Percentiles rank a stretch among this genome's conserved stretches.
These are phyloP conservation scores for Caryopteris hybrid DNA, from an alignment of 305 asterid species.

Conservation along the genomic window DNA sequence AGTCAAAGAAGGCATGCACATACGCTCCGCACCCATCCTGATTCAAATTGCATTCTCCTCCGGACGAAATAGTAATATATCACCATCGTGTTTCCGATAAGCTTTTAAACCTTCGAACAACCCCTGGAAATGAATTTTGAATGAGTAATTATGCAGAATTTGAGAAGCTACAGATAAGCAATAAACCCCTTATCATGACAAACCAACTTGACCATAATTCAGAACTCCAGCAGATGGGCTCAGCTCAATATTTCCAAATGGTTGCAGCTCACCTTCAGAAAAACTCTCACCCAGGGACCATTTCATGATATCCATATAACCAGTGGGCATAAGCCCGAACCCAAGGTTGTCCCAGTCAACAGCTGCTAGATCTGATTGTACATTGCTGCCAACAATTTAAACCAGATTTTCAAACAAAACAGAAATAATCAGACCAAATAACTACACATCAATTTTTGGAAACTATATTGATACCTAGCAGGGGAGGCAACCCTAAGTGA, in stretches of 20 bases:
- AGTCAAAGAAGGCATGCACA: conserved; percentile 97
- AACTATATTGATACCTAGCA: conserved; percentile 37
- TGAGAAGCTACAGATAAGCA: too few relatives aligned
- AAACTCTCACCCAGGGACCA: conserved; percentile 71
- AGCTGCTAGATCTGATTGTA: conserved; percentile 44
- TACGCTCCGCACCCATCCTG: conserved; percentile 82
- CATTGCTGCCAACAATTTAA: conserved; percentile 44
- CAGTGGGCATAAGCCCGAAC: conserved; percentile 71
- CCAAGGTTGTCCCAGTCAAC: conserved; percentile 96
- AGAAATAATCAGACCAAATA: too few relatives aligned
- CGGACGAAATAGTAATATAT: conserved; percentile 80
- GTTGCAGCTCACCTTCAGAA: conserved; percentile 69
- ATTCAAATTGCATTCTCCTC: conserved; percentile 79
- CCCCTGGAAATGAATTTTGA: conserved; percentile 43
- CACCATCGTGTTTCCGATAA: conserved; percentile 74
- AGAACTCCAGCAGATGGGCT: conserved; percentile 93
- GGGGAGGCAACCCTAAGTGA: conserved; percentile 49
- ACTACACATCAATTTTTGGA: not conserved
- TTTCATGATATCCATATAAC: conserved; percentile 85
- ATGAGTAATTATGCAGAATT: not conserved
- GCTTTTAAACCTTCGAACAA: conserved; percentile 94
- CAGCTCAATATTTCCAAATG: conserved; percentile 93
- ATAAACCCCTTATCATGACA: too few relatives aligned
- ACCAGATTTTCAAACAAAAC: not conserved
- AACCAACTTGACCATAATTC: conserved; percentile 90